Evolutionary conservation across 495 filamentous ascomycete genomes (phyloP).

Genomic region (Annulohypoxylon bovei): DNA sequence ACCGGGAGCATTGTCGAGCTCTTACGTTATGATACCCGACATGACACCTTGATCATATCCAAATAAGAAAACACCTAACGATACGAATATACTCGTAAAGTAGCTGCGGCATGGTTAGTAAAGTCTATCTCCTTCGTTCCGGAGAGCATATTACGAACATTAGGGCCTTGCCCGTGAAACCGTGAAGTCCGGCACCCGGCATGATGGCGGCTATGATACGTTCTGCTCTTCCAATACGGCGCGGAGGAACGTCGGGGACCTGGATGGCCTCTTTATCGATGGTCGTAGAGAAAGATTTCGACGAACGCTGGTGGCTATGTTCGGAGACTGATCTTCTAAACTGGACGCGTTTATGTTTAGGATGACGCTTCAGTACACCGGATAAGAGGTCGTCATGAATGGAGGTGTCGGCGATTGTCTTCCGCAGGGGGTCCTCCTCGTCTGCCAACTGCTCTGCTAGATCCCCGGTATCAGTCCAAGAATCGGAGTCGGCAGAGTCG

Average conservation of each 20-base stretch:
- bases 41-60: conserved; percentile 99
- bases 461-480: conserved; percentile 94
- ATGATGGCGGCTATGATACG: conserved; percentile 82
- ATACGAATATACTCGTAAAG: conserved; percentile 98
- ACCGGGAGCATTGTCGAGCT: conserved; percentile 8
- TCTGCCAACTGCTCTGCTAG: conserved; percentile 87
- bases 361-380: conserved; percentile 54
- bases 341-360: conserved; percentile 58
- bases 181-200: conserved; percentile 83
- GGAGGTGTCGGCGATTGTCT: conserved; percentile 67
- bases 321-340: conserved; percentile 52
- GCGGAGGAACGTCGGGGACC: conserved; percentile 75
- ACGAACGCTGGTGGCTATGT: conserved; percentile 39
- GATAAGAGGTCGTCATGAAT: conserved; percentile 66
- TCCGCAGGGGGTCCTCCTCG: conserved; percentile 79
- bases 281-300: conserved; percentile 50
- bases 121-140: neutral
- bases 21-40: conserved; percentile 92
- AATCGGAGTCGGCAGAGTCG: conserved; percentile 73
- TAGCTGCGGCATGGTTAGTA: conserved; percentile 70
- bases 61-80: conserved; percentile 95
- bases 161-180: conserved; percentile 93
- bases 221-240: conserved; percentile 69
- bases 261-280: conserved; percentile 82
- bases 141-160: conserved; percentile 68